Conservation (phyloP, 305 asterid genomes). For the Fraxinus latifolia region DNA sequence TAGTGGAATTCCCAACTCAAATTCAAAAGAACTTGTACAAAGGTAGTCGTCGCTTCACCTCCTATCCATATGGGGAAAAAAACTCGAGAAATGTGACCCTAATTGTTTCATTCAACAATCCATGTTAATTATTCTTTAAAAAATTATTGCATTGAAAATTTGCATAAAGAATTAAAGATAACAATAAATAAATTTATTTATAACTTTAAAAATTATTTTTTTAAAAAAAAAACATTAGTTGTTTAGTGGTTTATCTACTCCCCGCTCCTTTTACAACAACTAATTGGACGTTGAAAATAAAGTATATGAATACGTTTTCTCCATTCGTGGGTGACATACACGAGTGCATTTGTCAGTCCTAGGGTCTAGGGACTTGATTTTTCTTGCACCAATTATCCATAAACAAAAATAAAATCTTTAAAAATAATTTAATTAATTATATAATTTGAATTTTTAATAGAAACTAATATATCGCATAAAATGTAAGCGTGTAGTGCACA, state of each 20-base stretch:
- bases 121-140: background rate
- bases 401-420: background rate
- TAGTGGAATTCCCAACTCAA: background rate
- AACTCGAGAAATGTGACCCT: background rate
- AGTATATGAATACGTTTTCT: conserved; percentile 17
- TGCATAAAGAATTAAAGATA: background rate
- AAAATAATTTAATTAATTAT: background rate
- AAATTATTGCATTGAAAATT: background rate
- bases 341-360: conserved; percentile 21
- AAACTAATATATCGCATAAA: background rate
- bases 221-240: background rate
- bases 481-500: background rate
- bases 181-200: background rate
- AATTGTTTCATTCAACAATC: background rate
- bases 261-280: background rate
- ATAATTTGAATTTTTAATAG: background rate
- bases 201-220: background rate
- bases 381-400: background rate
- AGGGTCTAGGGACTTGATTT: background rate
- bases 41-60: background rate
- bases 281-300: background rate
- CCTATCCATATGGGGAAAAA: background rate
- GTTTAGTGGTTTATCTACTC: background rate
- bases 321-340: conserved; percentile 27
- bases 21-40: background rate